These are phyloP conservation scores for Blastocystis sp. DNA, from an alignment of 352 stramenopile genomes.

Conservation along the genomic window DNA sequence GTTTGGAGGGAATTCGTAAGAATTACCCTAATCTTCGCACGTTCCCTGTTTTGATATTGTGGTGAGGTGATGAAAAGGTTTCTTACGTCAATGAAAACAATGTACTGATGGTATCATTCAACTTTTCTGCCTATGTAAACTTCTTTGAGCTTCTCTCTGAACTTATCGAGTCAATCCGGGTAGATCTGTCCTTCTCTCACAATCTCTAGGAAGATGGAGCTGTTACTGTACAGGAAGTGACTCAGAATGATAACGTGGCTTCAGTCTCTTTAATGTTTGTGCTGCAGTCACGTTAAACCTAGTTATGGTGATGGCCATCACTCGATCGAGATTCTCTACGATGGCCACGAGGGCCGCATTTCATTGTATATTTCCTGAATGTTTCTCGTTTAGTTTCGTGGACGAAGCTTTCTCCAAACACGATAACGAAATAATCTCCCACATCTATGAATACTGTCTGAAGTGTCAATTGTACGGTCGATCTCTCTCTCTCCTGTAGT, in stretches of 20 bases:
- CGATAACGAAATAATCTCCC: conserved; percentile 26
- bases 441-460: conserved; percentile 29
- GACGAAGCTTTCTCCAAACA: neutral
- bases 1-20: conserved; percentile 20
- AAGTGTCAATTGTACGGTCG: neutral
- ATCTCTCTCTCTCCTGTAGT: neutral
- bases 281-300: neutral
- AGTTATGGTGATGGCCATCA: conserved; percentile 52
- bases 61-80: neutral
- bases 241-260: neutral
- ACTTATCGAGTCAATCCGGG: neutral
- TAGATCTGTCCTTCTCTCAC: neutral
- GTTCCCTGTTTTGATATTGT: neutral
- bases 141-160: conserved; percentile 2
- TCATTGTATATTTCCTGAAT: neutral
- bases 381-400: neutral
- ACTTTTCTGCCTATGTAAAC: conserved; percentile 23
- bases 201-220: neutral
- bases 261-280: conserved; percentile 18
- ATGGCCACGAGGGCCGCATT: conserved; percentile 11
- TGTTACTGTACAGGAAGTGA: conserved; percentile 36
- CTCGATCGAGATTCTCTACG: conserved; percentile 6
- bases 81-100: neutral
- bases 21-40: neutral
- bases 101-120: conserved; percentile 43